These are phyloP conservation scores for Umbellularia californica DNA, from an alignment of 164 flowering plant species.

Conservation along the genomic window DNA sequence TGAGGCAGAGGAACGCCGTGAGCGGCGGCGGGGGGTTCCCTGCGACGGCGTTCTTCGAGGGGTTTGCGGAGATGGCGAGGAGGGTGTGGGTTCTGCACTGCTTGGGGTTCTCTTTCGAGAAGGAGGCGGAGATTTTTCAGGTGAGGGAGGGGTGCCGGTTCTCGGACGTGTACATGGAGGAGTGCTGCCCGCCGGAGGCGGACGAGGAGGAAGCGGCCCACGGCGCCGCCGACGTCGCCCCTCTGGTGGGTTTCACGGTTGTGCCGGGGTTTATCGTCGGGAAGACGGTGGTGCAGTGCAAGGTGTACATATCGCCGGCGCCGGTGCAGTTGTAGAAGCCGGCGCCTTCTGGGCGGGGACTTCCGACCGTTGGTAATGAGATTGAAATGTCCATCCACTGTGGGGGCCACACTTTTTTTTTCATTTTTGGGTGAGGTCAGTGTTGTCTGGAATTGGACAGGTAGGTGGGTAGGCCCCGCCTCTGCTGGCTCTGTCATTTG, in stretches of 20 bases:
- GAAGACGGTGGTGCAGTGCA: constrained; percentile 55
- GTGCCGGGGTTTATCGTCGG: constrained; percentile 82
- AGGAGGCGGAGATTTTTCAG: constrained; percentile 52
- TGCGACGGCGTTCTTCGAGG: constrained; percentile 51
- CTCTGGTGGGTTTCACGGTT: constrained; percentile 62
- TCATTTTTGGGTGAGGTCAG: neutral
- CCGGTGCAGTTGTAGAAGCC: too few species aligned
- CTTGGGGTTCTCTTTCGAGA: constrained; percentile 49
- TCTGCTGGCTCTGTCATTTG: too few species aligned
- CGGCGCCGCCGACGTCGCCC: constrained; percentile 7
- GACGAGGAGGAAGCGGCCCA: constrained; percentile 32
- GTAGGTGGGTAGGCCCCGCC: neutral
- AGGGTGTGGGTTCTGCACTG: constrained; percentile 67
- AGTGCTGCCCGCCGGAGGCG: constrained; percentile 34
- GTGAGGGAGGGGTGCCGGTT: constrained; percentile 45
- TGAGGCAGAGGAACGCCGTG: constrained; percentile 56
- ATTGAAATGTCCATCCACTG: too few species aligned
- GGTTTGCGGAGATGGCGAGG: constrained; percentile 67
- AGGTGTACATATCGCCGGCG: constrained; percentile 45
- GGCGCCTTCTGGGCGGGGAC: too few species aligned
- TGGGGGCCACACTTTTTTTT: neutral
- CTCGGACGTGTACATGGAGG: constrained; percentile 84
- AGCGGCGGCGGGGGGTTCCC: constrained; percentile 50
- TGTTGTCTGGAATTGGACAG: neutral
- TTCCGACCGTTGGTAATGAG: too few species aligned